Percentiles rank a stretch among this genome's conserved stretches.
Conservation (phyloP, 495 filamentous ascomycete genomes). For the Cercophora newfieldiana region DNA sequence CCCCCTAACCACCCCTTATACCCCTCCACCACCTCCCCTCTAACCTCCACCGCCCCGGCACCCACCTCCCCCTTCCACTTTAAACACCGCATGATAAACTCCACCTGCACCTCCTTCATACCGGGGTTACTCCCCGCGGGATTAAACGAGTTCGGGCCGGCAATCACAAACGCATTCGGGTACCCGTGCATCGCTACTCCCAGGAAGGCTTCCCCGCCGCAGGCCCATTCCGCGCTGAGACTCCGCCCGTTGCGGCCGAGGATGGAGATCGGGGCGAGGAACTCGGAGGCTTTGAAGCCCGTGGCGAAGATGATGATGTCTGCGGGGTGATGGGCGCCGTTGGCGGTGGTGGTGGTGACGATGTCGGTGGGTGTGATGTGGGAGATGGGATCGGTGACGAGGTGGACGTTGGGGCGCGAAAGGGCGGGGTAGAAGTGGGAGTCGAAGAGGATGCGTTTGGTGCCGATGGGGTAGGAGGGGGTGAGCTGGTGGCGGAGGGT, state of each 20-base stretch:
- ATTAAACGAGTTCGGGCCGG: conserved; percentile 1
- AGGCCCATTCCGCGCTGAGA: conserved; percentile 5
- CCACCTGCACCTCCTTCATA: conserved; percentile 5
- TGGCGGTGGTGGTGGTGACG: not conserved
- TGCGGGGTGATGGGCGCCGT: not conserved
- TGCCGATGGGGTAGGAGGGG: conserved; percentile 5
- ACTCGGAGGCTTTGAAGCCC: conserved; percentile 1
- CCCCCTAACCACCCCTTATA: not conserved
- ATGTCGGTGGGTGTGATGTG: not conserved
- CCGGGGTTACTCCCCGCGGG: not conserved
- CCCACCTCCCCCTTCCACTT: not conserved
- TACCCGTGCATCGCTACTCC: conserved; percentile 1
- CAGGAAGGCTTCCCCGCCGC: conserved; percentile 1
- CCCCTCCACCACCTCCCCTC: not conserved
- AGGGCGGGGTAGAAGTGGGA: not conserved
- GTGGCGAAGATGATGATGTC: conserved; percentile 5
- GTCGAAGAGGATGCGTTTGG: conserved; percentile 5
- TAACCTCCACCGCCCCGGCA: not conserved
- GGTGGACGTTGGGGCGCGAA: not conserved
- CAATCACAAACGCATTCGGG: conserved; percentile 4
- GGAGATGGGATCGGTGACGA: conserved; percentile 1
- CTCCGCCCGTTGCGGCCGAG: not conserved
- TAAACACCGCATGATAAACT: not conserved
- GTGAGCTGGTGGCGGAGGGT: not conserved
- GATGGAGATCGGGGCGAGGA: not conserved